These are phyloP conservation scores for Hansenula sp. DNA, from an alignment of 1,139 yeast species.

Conservation along the genomic window DNA sequence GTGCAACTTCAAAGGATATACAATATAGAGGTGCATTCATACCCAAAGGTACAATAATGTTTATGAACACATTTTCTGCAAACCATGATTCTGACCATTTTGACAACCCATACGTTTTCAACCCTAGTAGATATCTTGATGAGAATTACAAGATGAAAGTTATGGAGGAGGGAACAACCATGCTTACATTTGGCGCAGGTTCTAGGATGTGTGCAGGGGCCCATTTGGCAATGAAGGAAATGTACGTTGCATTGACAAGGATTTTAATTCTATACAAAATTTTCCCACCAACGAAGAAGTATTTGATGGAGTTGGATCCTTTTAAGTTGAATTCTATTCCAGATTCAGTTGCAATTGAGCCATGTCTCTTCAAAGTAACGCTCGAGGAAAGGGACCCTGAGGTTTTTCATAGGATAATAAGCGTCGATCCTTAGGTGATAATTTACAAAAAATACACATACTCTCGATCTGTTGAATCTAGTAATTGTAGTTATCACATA, in stretches of 20 bases:
- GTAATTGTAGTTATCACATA: too few species aligned
- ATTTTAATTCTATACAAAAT: constrained; percentile 36
- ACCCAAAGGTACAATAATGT: constrained; percentile 51
- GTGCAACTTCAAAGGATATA: constrained; percentile 51
- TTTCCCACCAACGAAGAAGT: constrained; percentile 30
- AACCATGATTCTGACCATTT: constrained; percentile 55
- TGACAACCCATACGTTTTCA: constrained; percentile 45
- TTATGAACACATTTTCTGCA: constrained; percentile 69
- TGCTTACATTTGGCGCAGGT: constrained; percentile 68
- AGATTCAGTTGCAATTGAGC: constrained; percentile 58
- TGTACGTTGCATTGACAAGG: constrained; percentile 44
- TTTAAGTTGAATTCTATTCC: constrained; percentile 45
- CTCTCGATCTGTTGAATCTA: too few species aligned
- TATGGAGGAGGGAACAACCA: constrained; percentile 30
- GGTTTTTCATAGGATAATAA: constrained; percentile 7
- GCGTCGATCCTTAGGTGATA: too few species aligned
- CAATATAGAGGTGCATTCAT: constrained; percentile 34
- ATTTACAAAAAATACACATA: too few species aligned
- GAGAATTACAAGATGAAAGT: constrained; percentile 16
- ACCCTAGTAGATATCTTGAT: constrained; percentile 57
- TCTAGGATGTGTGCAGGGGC: constrained; percentile 67
- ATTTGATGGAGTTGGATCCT: constrained; percentile 43
- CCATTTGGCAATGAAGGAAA: constrained; percentile 55
- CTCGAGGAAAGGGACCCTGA: constrained; percentile 25
- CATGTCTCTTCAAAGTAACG: constrained; percentile 37